phyloP scores from a whole-genome alignment of 371 early-diverging fungal species.

The Synchytrium microbalum region DNA sequence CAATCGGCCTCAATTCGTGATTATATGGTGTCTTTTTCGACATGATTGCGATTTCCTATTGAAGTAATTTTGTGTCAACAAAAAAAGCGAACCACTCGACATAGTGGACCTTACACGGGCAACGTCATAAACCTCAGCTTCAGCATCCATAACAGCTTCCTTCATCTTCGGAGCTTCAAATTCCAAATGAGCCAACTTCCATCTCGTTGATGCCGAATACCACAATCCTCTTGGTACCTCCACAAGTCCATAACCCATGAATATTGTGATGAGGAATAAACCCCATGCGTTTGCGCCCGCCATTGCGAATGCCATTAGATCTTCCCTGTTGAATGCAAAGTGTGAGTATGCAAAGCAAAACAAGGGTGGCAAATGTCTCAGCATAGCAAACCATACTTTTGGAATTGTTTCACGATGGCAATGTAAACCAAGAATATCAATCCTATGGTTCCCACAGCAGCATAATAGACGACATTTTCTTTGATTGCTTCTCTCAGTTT shows the following conservation, averaged over 20 bases:
- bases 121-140: slow-evolving; percentile 58
- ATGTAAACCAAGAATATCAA: slow-evolving; percentile 54
- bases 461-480: slow-evolving; percentile 74
- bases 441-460: slow-evolving; percentile 51
- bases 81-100: not conserved
- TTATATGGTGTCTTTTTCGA: slow-evolving; percentile 20
- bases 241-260: slow-evolving; percentile 90
- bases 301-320: slow-evolving; percentile 75
- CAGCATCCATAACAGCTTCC: slow-evolving; percentile 68
- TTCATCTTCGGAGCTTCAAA: slow-evolving; percentile 59
- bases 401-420: slow-evolving; percentile 48
- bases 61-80: not conserved
- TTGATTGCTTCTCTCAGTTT: slow-evolving; percentile 60
- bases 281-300: slow-evolving; percentile 93
- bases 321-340: slow-evolving; percentile 35
- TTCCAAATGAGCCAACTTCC: slow-evolving; percentile 58
- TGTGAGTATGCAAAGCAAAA: not conserved
- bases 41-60: slow-evolving; percentile 29
- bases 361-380: slow-evolving; percentile 9
- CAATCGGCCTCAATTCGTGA: slow-evolving; percentile 37
- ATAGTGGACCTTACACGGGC: slow-evolving; percentile 43
- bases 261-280: slow-evolving; percentile 69
- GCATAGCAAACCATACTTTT: slow-evolving; percentile 16
- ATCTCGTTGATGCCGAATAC: slow-evolving; percentile 51
- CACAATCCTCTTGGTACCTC: slow-evolving; percentile 79